Evolutionary conservation across 2,329 filamentous ascomycete genomes (phyloP).

Genomic region (Ilyonectria robusta): DNA sequence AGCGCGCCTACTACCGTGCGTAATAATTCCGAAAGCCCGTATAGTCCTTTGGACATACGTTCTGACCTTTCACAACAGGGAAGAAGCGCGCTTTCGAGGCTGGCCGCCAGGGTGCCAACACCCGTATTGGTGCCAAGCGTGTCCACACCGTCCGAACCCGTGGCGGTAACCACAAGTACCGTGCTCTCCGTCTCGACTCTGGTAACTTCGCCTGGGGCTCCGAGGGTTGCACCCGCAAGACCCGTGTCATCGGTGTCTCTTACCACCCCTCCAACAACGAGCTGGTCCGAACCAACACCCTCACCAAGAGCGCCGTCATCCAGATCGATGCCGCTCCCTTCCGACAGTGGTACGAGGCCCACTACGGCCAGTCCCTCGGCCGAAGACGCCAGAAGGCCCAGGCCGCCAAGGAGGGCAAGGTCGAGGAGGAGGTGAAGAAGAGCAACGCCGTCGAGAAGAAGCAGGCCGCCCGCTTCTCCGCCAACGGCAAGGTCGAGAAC

Average conservation of each 20-base stretch:
- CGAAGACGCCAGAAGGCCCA: conserved; percentile 91
- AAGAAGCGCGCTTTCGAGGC: conserved; percentile 99
- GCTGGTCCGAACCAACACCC: conserved; percentile 99
- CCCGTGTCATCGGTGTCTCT: conserved; percentile 97
- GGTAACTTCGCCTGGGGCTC: conserved; percentile 99
- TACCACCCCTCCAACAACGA: conserved; percentile 99
- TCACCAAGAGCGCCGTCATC: conserved; percentile 98
- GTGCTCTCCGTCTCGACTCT: conserved; percentile 96
- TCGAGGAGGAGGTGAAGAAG: conserved; percentile 86
- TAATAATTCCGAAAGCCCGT: conserved; percentile 76
- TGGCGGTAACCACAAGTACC: conserved; percentile 99
- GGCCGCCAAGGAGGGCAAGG: conserved; percentile 70
- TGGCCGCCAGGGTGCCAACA: conserved; percentile 99
- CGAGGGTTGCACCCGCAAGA: conserved; percentile 98
- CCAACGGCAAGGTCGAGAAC: conserved; percentile 90
- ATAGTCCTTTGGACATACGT: conserved; percentile 73
- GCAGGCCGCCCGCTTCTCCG: conserved; percentile 89
- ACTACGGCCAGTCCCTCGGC: conserved; percentile 94
- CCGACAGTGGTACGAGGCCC: conserved; percentile 99
- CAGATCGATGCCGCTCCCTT: conserved; percentile 99
- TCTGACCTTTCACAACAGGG: conserved; percentile 82
- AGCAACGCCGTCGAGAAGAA: conserved; percentile 96
- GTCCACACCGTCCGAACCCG: conserved; percentile 97
- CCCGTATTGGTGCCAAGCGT: conserved; percentile 97
- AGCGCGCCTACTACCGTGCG: conserved; percentile 92